Conservation (phyloP, 2,329 filamentous ascomycete genomes). For the Nigrospora osmanthi region DNA sequence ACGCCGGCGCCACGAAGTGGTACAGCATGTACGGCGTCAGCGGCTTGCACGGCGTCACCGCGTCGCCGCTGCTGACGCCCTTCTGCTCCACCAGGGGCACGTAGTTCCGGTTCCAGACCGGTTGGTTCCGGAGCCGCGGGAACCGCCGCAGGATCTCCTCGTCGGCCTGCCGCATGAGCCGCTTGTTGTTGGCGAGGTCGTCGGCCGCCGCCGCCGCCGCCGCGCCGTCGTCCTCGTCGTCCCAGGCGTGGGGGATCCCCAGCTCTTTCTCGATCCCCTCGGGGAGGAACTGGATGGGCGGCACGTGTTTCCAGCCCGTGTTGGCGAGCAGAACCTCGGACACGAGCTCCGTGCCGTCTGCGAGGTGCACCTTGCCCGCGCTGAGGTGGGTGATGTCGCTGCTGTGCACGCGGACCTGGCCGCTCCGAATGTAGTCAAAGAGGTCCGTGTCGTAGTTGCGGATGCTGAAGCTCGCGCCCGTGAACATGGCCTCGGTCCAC, state of each 20-base stretch:
- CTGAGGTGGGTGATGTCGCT: conserved; percentile 44
- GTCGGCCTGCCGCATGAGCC: conserved; percentile 33
- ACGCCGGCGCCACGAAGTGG: conserved; percentile 35
- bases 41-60: conserved; percentile 11
- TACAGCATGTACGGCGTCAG: conserved; percentile 33
- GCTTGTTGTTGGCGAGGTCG: conserved; percentile 27
- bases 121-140: conserved; percentile 37
- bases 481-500: conserved; percentile 42
- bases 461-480: conserved; percentile 48
- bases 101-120: conserved; percentile 36
- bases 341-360: conserved; percentile 28
- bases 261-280: conserved; percentile 31
- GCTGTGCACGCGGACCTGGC: conserved; percentile 46
- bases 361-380: conserved; percentile 31
- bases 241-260: conserved; percentile 31
- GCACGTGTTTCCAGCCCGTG: conserved; percentile 46
- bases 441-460: conserved; percentile 50
- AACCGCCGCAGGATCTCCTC: conserved; percentile 40
- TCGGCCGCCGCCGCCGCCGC: too few relatives aligned
- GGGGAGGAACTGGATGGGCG: conserved; percentile 34
- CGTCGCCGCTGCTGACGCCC: conserved; percentile 13
- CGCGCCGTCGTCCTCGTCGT: conserved; percentile 16
- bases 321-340: conserved; percentile 45
- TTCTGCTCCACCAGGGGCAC: conserved; percentile 30
- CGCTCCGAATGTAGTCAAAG: conserved; percentile 45